phyloP scores from a whole-genome alignment of 305 asterid genomes.

The Plantago coronopus region DNA sequence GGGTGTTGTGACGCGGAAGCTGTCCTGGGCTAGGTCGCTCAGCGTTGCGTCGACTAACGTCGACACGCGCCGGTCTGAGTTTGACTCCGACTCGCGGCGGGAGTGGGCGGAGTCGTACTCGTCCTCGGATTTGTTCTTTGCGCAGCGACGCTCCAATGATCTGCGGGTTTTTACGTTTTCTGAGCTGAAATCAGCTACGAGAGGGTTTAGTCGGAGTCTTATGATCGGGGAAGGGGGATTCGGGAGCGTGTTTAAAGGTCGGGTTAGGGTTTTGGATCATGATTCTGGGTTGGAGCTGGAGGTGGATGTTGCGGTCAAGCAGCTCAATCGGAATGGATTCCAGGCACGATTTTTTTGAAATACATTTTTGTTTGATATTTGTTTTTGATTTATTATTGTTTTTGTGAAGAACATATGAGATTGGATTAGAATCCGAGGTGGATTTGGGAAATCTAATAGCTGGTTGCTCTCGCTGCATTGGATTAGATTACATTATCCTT shows the following conservation, averaged over 20 bases:
- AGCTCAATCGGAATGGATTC: constrained; percentile 64
- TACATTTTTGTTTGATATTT: neutral
- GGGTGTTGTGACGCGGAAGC: constrained; percentile 42
- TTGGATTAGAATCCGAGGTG: neutral
- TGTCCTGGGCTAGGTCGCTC: constrained; percentile 76
- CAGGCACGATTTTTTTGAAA: constrained; percentile 59
- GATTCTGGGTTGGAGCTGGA: constrained; percentile 23
- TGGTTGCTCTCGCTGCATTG: neutral
- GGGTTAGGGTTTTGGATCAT: constrained; percentile 27
- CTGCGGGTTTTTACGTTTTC: constrained; percentile 56
- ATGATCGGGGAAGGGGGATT: constrained; percentile 90
- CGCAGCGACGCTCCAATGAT: constrained; percentile 63
- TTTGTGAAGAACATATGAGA: neutral
- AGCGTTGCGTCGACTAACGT: constrained; percentile 74
- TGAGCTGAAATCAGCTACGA: constrained; percentile 69
- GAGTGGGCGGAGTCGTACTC: constrained; percentile 43
- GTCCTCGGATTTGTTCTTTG: constrained; percentile 45
- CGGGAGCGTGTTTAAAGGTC: constrained; percentile 54
- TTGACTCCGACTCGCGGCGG: constrained; percentile 59
- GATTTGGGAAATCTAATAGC: neutral
- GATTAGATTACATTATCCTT: neutral
- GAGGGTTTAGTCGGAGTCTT: constrained; percentile 60
- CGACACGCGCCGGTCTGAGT: constrained; percentile 60
- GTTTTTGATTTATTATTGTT: neutral
- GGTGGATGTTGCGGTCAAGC: constrained; percentile 52